A percentile compares a stretch with the other conserved stretches of the same genome.
These are phyloP conservation scores for Gentiana macrophylla DNA, from an alignment of 257 asterid species.

Conservation along the genomic window DNA sequence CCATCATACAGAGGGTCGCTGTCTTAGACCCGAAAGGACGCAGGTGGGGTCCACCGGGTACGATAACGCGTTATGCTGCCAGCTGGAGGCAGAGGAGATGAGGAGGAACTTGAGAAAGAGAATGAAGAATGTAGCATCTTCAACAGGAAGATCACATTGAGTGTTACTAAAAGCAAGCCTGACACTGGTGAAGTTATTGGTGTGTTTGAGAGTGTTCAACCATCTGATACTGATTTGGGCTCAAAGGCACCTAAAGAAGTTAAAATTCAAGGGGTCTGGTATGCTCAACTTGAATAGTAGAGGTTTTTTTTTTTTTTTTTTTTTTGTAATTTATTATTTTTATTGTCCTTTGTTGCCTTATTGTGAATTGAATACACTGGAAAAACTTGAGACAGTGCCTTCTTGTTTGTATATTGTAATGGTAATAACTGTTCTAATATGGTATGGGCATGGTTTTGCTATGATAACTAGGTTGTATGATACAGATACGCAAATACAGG, in stretches of 20 bases:
- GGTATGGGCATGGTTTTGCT: too few species aligned
- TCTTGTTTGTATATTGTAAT: conserved; percentile 40
- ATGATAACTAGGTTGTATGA: too few species aligned
- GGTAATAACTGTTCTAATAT: too few species aligned
- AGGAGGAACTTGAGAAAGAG: conserved; percentile 92
- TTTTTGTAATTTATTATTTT: conserved; percentile 22
- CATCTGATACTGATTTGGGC: conserved; percentile 95
- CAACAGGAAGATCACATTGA: conserved; percentile 70
- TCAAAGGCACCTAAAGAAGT: conserved; percentile 93
- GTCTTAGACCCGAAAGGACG: conserved; percentile 99
- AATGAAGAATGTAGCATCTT: conserved; percentile 68
- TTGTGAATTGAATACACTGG: conserved; percentile 18
- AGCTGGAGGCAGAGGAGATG: conserved; percentile 98
- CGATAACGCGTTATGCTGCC: conserved; percentile 98
- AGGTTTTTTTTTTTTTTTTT: too few species aligned
- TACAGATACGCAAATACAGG: too few species aligned
- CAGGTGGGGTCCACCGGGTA: conserved; percentile 98
- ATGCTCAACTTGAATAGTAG: conserved; percentile 79
- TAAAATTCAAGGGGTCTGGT: conserved; percentile 93
- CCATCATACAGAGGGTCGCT: conserved; percentile 96
- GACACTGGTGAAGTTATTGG: conserved; percentile 96
- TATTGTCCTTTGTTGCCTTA: conserved; percentile 22
- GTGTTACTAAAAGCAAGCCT: conserved; percentile 72
- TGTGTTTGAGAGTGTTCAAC: conserved; percentile 92
- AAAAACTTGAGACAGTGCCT: conserved; percentile 17